Evolutionary conservation across 2,329 filamentous ascomycete genomes (phyloP).

Genomic region (Tolypocladium album): DNA sequence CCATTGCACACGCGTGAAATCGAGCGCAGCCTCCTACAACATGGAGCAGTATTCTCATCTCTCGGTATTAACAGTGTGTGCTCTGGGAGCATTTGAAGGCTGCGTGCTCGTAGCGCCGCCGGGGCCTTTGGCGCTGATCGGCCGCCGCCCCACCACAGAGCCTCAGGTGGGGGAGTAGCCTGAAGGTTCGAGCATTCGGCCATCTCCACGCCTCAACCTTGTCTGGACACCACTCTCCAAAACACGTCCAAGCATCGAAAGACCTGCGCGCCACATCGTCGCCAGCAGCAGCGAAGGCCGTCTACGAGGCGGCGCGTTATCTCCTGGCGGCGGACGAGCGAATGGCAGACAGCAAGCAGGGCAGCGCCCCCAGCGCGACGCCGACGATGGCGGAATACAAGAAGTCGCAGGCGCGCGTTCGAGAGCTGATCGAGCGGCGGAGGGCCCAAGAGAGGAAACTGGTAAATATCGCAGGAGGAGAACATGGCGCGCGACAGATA

Average conservation of each 20-base stretch:
- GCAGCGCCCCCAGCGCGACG: conserved; percentile 13
- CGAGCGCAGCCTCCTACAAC: not conserved
- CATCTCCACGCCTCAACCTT: not conserved
- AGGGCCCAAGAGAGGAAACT: conserved; percentile 25
- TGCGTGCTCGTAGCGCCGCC: not conserved
- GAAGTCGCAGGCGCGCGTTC: conserved; percentile 36
- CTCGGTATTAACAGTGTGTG: not conserved
- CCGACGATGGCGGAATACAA: conserved; percentile 36
- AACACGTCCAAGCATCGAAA: not conserved
- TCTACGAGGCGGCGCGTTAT: not conserved
- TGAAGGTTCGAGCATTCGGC: not conserved
- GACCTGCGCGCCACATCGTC: not conserved
- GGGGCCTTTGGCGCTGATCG: no score
- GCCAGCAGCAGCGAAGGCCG: not conserved
- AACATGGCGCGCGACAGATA: not conserved
- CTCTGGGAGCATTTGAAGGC: not conserved
- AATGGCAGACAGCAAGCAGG: conserved; percentile 24
- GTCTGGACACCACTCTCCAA: not conserved
- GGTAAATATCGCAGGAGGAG: conserved; percentile 9
- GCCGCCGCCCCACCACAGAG: not conserved
- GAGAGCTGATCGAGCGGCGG: conserved; percentile 34
- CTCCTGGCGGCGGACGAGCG: conserved; percentile 1
- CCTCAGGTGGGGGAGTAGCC: not conserved
- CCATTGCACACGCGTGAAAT: not conserved
- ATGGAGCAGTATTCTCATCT: no score